Evolutionary conservation across 108 stramenopile species (phyloP).

Genomic region (Aurantiochytrium sp.): DNA sequence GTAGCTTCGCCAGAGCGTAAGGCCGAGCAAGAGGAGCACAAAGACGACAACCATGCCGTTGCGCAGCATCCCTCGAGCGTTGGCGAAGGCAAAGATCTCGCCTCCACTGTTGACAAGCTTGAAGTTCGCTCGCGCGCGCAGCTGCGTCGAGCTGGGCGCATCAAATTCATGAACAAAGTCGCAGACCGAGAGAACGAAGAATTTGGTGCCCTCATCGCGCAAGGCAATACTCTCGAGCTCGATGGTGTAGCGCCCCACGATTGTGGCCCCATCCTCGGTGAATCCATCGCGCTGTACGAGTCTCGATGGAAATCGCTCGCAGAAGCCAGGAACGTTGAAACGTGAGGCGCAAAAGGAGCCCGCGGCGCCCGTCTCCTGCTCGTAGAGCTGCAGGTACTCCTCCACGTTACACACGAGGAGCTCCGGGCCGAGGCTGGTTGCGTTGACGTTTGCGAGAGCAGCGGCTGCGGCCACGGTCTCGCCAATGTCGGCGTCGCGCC

Average conservation of each 20-base stretch:
- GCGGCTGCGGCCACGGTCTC: no score
- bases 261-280: no score
- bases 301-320: no score
- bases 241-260: neutral
- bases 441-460: no score
- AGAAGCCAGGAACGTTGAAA: no score
- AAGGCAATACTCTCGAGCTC: neutral
- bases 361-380: neutral
- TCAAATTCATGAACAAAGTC: neutral
- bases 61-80: neutral
- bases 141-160: neutral
- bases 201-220: neutral
- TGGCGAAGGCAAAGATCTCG: neutral
- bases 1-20: neutral
- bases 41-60: neutral
- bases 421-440: no score
- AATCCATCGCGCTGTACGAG: no score
- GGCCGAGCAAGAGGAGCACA: neutral
- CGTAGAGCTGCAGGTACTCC: neutral
- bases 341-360: neutral
- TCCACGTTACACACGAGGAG: neutral
- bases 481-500: neutral
- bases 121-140: neutral
- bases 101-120: neutral
- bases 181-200: neutral